Conservation (phyloP, 352 stramenopile genomes). For the Phytophthora capsici region DNA sequence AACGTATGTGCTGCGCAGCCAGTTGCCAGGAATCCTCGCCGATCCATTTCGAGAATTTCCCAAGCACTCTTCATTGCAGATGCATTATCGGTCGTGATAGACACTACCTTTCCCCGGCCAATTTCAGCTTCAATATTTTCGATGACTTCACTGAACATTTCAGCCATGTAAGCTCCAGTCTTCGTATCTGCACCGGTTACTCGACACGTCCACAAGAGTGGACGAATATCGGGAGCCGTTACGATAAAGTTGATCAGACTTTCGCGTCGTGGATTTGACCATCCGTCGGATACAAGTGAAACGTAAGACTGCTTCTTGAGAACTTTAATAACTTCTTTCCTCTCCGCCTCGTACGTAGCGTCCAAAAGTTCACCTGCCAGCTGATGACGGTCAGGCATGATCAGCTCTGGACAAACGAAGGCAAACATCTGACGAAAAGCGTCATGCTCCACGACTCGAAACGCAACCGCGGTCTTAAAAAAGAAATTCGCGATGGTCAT, state of each 20-base stretch:
- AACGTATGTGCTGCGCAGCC: not conserved
- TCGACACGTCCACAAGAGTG: slow-evolving; percentile 7
- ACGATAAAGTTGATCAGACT: slow-evolving; percentile 15
- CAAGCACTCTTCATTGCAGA: slow-evolving; percentile 4
- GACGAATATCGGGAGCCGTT: not conserved
- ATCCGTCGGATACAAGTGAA: slow-evolving; percentile 7
- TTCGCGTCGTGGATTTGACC: slow-evolving; percentile 10
- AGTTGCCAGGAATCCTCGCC: not conserved
- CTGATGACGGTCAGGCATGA: not conserved
- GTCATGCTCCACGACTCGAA: slow-evolving; percentile 5
- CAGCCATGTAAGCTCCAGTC: slow-evolving; percentile 1
- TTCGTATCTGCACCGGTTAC: slow-evolving; percentile 8
- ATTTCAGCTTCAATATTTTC: slow-evolving; percentile 6
- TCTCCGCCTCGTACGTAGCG: not conserved
- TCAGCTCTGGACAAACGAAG: slow-evolving; percentile 4
- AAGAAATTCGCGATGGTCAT: slow-evolving; percentile 15
- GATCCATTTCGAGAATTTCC: slow-evolving; percentile 1
- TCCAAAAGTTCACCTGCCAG: not conserved
- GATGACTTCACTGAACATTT: slow-evolving; percentile 9
- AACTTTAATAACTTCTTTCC: not conserved
- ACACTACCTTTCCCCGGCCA: not conserved
- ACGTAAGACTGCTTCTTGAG: slow-evolving; percentile 1
- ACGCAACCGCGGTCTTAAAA: not conserved
- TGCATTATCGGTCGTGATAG: slow-evolving; percentile 11
- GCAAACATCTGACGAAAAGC: slow-evolving; percentile 4